Conservation (phyloP, 768 basidiomycete species). For the Mycena alexandri region DNA sequence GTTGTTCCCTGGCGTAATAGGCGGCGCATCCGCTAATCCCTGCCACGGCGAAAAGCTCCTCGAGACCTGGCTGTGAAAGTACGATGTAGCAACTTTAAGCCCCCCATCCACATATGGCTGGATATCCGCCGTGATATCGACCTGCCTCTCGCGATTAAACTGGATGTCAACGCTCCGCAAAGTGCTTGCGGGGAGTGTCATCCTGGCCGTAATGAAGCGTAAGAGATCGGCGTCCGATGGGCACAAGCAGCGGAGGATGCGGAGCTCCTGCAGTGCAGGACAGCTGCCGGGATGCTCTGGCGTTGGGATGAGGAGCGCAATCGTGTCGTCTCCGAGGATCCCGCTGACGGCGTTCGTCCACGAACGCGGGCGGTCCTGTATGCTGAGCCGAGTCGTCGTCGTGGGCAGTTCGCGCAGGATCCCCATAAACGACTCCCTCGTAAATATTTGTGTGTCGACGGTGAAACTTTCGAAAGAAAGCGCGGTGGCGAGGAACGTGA, state of each 20-base stretch:
- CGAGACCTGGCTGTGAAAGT: background rate
- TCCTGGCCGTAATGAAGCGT: background rate
- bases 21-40: background rate
- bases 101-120: background rate
- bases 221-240: background rate
- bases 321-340: background rate
- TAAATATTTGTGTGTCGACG: background rate
- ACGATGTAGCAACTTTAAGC: background rate
- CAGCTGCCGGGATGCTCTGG: background rate
- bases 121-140: background rate
- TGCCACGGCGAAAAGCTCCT: background rate
- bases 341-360: background rate
- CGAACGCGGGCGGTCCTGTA: background rate
- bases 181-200: background rate
- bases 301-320: background rate
- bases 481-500: background rate
- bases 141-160: background rate
- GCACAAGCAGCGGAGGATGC: background rate
- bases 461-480: background rate
- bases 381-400: background rate
- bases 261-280: background rate
- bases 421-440: background rate
- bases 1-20: no score
- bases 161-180: background rate
- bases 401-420: conserved; percentile 2